Conservation (phyloP, 2,329 filamentous ascomycete species). For the Xylariales sp. region DNA sequence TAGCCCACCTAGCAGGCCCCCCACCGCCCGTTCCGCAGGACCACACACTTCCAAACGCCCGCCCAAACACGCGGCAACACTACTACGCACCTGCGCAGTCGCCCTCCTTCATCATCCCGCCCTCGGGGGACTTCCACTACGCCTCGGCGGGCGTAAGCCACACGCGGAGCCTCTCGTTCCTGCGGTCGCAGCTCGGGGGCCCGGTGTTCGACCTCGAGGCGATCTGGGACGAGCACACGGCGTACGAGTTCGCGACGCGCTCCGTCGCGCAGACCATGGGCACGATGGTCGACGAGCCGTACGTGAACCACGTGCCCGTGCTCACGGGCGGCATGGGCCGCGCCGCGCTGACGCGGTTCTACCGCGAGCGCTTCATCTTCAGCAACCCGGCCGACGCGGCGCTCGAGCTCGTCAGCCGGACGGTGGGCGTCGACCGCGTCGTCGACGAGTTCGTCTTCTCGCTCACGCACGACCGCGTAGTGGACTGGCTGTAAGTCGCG, state of each 20-base stretch:
- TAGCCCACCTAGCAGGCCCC: constrained; percentile 49
- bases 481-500: constrained; percentile 74
- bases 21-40: constrained; percentile 7
- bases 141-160: constrained; percentile 70
- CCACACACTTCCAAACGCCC: neutral
- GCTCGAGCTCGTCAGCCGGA: constrained; percentile 77
- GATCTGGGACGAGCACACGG: constrained; percentile 83
- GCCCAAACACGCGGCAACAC: constrained; percentile 20
- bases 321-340: constrained; percentile 76
- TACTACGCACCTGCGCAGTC: constrained; percentile 30
- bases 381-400: constrained; percentile 75
- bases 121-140: constrained; percentile 63
- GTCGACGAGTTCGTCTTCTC: constrained; percentile 77
- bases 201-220: constrained; percentile 79
- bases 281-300: constrained; percentile 84
- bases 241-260: constrained; percentile 75
- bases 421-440: constrained; percentile 76
- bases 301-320: constrained; percentile 82
- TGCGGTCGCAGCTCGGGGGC: constrained; percentile 72
- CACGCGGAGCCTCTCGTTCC: constrained; percentile 71
- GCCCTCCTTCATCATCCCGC: constrained; percentile 48
- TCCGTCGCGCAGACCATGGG: constrained; percentile 79
- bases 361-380: constrained; percentile 79
- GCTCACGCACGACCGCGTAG: constrained; percentile 70
- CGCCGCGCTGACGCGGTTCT: constrained; percentile 71